These are phyloP conservation scores for Boeremia lycopersici DNA, from an alignment of 2,329 filamentous ascomycete genomes.

Conservation along the genomic window DNA sequence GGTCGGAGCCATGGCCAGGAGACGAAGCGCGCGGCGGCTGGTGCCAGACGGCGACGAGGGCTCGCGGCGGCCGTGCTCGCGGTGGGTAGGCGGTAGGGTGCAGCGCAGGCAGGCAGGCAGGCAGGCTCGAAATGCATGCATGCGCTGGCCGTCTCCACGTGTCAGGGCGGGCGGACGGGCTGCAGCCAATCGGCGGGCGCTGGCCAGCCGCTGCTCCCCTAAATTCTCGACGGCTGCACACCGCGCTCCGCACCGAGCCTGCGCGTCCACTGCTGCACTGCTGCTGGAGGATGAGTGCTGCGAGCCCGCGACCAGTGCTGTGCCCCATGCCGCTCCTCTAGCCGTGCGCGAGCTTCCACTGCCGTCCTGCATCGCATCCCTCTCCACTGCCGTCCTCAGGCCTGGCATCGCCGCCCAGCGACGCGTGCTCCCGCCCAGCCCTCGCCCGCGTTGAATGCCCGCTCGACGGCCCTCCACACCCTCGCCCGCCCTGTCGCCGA, in stretches of 20 bases:
- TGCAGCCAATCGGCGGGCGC: slow-evolving; percentile 25
- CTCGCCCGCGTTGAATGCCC: slow-evolving; percentile 50
- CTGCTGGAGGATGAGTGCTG: slow-evolving; percentile 42
- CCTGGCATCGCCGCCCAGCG: slow-evolving; percentile 30
- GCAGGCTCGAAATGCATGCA: slow-evolving; percentile 7
- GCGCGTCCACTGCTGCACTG: slow-evolving; percentile 24
- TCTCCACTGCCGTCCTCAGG: too few relatives aligned
- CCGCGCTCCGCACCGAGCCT: slow-evolving; percentile 20
- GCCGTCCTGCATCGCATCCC: too few relatives aligned
- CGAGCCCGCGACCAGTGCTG: slow-evolving; percentile 35
- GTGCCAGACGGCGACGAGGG: too few relatives aligned
- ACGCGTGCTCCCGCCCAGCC: slow-evolving; percentile 19
- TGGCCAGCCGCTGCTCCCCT: slow-evolving; percentile 19
- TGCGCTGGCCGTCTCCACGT: slow-evolving; percentile 8
- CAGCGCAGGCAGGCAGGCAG: too few relatives aligned
- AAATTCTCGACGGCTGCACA: slow-evolving; percentile 30
- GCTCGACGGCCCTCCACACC: slow-evolving; percentile 41
- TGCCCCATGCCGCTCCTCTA: slow-evolving; percentile 49
- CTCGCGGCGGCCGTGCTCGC: too few relatives aligned
- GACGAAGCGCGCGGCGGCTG: too few relatives aligned
- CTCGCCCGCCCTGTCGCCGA: slow-evolving; percentile 46
- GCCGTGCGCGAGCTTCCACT: slow-evolving; percentile 17
- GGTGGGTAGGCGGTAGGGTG: too few relatives aligned
- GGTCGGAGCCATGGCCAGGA: slow-evolving; percentile 12
- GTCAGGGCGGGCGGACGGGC: slow-evolving; percentile 13